phyloP scores from a whole-genome alignment of 2,329 filamentous ascomycete species.

The Fusarium goolgardi region DNA sequence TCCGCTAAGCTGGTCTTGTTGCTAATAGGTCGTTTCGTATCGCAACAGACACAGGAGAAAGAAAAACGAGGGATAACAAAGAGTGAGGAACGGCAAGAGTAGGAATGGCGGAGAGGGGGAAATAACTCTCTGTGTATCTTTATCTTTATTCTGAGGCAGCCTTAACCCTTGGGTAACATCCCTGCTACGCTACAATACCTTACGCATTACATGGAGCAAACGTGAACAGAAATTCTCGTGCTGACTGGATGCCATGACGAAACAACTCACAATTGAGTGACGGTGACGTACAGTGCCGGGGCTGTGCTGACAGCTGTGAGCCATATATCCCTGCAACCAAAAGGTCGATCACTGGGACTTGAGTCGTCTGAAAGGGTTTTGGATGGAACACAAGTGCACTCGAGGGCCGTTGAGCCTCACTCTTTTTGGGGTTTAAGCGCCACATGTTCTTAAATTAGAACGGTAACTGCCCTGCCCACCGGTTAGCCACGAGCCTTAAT shows the following conservation, averaged over 20 bases:
- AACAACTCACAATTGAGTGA: slow-evolving; percentile 41
- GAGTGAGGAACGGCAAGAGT: slow-evolving; percentile 2
- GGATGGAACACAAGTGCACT: slow-evolving; percentile 7
- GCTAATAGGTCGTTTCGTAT: slow-evolving; percentile 9
- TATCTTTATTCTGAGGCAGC: slow-evolving; percentile 1
- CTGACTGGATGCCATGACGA: slow-evolving; percentile 40
- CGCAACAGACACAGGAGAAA: slow-evolving; percentile 12
- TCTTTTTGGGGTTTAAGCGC: slow-evolving; percentile 17
- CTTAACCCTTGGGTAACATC: slow-evolving; percentile 20
- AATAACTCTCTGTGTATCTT: background rate
- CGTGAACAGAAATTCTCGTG: slow-evolving; percentile 8
- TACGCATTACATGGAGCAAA: slow-evolving; percentile 5
- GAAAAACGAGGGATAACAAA: slow-evolving; percentile 30
- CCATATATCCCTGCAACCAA: slow-evolving; percentile 29
- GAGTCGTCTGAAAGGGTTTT: slow-evolving; percentile 16
- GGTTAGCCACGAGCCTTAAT: slow-evolving; percentile 15
- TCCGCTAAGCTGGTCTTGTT: slow-evolving; percentile 11
- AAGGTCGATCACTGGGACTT: slow-evolving; percentile 30
- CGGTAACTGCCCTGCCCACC: slow-evolving; percentile 8
- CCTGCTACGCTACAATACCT: slow-evolving; percentile 15
- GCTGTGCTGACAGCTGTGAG: slow-evolving; percentile 43
- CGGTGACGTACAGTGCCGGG: slow-evolving; percentile 47
- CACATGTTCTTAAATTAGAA: slow-evolving; percentile 42
- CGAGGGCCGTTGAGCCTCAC: slow-evolving; percentile 31
- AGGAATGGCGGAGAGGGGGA: background rate